phyloP scores from a whole-genome alignment of 1,139 yeast genomes.

The Kodamaea plutei region DNA sequence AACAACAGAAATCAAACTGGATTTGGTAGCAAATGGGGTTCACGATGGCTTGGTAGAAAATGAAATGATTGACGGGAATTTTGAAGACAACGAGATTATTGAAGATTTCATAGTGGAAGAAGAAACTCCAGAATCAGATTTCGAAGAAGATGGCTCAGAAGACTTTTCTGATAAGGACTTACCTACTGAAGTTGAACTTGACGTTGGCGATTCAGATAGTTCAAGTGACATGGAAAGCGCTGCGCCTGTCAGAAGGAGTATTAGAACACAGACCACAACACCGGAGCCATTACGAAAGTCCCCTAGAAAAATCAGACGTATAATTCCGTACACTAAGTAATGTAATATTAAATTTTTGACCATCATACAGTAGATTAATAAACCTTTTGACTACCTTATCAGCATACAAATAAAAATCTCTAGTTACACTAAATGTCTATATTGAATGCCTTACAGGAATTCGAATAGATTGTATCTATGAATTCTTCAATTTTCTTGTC shows the following conservation, averaged over 20 bases:
- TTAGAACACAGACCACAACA: constrained; percentile 1
- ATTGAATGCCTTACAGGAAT: constrained; percentile 56
- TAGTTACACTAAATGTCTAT: no score
- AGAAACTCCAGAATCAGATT: constrained; percentile 12
- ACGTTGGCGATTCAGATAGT: constrained; percentile 3
- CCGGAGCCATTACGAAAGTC: no score
- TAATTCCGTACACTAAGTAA: no score
- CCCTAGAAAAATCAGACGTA: no score
- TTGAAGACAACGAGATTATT: constrained; percentile 9
- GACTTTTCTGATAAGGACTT: no score
- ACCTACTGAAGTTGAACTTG: constrained; percentile 13
- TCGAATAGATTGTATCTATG: constrained; percentile 59
- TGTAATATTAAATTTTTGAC: no score
- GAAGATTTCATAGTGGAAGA: no score
- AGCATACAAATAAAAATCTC: no score
- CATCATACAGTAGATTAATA: no score
- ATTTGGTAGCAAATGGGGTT: not conserved
- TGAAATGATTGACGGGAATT: constrained; percentile 4
- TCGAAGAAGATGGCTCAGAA: no score
- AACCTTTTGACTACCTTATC: no score
- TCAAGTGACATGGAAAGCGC: not conserved
- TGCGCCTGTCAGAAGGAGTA: constrained; percentile 4
- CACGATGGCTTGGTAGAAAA: not conserved
- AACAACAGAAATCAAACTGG: constrained; percentile 12
- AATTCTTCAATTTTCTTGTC: constrained; percentile 49